These are phyloP conservation scores for Ascochyta viciae-villosae DNA, from an alignment of 2,329 filamentous ascomycete species.

Conservation along the genomic window DNA sequence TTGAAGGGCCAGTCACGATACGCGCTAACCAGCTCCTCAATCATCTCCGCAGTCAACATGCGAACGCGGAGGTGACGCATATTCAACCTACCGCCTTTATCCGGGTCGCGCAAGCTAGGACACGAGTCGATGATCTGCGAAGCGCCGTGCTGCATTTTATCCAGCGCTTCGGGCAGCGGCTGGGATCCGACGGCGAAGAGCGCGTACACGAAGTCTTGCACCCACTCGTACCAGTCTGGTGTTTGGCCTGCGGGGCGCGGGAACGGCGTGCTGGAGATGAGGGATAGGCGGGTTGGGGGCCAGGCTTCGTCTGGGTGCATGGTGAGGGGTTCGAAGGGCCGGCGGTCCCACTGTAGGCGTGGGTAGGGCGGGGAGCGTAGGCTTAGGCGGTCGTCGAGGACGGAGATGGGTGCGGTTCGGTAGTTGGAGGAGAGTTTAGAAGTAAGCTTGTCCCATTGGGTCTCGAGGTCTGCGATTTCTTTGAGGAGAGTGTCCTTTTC, in stretches of 20 bases:
- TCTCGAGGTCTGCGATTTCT: slow-evolving; percentile 48
- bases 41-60: slow-evolving; percentile 44
- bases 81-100: slow-evolving; percentile 41
- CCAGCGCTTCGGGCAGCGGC: slow-evolving; percentile 30
- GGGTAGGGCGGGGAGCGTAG: slow-evolving; percentile 28
- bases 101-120: slow-evolving; percentile 38
- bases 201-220: slow-evolving; percentile 37
- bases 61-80: slow-evolving; percentile 40
- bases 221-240: slow-evolving; percentile 32
- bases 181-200: slow-evolving; percentile 17
- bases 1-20: slow-evolving; percentile 48
- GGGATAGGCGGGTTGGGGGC: slow-evolving; percentile 63
- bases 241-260: slow-evolving; percentile 19
- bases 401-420: slow-evolving; percentile 8
- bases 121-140: slow-evolving; percentile 36
- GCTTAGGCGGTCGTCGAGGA: slow-evolving; percentile 40
- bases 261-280: slow-evolving; percentile 73
- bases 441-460: slow-evolving; percentile 15
- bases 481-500: slow-evolving; percentile 35
- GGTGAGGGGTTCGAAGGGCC: slow-evolving; percentile 72
- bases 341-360: slow-evolving; percentile 67
- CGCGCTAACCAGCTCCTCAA: slow-evolving; percentile 38
- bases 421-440: slow-evolving; percentile 11
- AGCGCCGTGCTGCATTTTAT: slow-evolving; percentile 39
- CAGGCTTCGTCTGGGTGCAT: slow-evolving; percentile 69